Base-by-base conservation (phyloP, 1,284 basidiomycete species). In the Ganoderma sp. region DNA sequence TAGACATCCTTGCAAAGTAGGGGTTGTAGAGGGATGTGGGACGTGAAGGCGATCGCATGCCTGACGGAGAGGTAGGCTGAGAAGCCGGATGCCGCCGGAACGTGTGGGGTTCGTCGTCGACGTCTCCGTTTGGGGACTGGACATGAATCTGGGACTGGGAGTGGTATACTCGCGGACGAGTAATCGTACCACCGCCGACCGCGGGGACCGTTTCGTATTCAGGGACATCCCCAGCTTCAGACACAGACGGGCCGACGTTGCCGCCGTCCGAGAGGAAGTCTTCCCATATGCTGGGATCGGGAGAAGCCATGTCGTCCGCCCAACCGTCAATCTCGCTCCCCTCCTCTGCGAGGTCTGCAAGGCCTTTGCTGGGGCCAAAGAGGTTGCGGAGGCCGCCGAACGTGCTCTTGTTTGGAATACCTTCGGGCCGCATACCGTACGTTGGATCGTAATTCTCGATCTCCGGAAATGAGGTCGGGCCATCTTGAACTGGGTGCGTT, bases 391-490 rank as follows among this genome's bases (percentile, higher is more conserved):
- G 94, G 19, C 84, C 85, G 58, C 84, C 84, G 78, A 94, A 95
- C 1, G 87, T 82, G 70, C 88, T 90, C 78, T 92, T 93, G 1
- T 84, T 82, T 0, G 95, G 95, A 6, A 97, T 84, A 14, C 93
- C 92, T 75, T 97, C 95, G 0, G 95, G 94, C 17, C 97, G 90
- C n/a, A 98, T 83, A n/a, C 97, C 97, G 76, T 99, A 98, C 0
- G 97, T 98, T 0, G 96, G 97, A 76, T 99, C 97, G 79, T 95
- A 98, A 71, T 93, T 89, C 79, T 97, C 96, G 52, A 96, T 87
- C 65, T 97, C 95, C 1, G 93, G 90, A 70, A 92, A 90, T 9
- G 89, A 85, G 14, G 85, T 84, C 68, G 82, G 79, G 1, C 82
- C 74, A 28, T 85, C 84, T n/a, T 80, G 70, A 12, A 63, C 61